Evolutionary conservation across 768 basidiomycete genomes (phyloP), one percentile per base, ranked within the genome.

Genomic region (Lactarius akahatsu): DNA sequence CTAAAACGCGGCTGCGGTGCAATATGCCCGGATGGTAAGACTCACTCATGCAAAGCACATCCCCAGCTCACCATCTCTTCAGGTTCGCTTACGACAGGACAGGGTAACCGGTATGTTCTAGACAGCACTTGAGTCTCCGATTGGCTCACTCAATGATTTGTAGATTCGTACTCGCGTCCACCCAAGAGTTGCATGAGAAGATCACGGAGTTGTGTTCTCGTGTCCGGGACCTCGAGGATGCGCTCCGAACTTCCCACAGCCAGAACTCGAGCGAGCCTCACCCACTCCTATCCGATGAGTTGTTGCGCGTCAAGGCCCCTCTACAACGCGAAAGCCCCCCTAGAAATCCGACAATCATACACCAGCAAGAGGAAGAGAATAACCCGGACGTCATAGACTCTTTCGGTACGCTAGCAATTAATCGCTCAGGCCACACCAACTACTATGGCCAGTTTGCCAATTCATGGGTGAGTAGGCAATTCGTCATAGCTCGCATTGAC

Each of bases 161-260:
- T 69, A 89, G 90, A 26, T 92, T 92, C 71, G 89, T 92, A 0
- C 83, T 92, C 34, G 91, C 89, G 0, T 89, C 88, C 0, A 91
- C 89, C 0, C 87, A 88, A 74, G 90, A 92, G 70, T 80, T 92
- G 1, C 91, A 92, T 72, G 90, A 92, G 76, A 92, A 92, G 76
- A 92, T 92, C 62, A 79, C 84, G 23, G 86, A 90, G 72, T 83
- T 92, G 5, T 85, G 86, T 34, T 84, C 78, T 67, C 89, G 91
- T 54, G 86, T 92, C 28, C 85, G 91, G 64, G 86, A 91, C 59
- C 82, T 93, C 26, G 91, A 93, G 72, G 91, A 92, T 70, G 85
- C 78, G 10, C 77, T 93, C 32, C 82, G 88, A 32, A 72, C 78
- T 1, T 82, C 87, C 0, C 89, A 93, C 70, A 75, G 80, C 7